Conservation (phyloP, 2,329 filamentous ascomycete species). For the Zalaria obscura region DNA sequence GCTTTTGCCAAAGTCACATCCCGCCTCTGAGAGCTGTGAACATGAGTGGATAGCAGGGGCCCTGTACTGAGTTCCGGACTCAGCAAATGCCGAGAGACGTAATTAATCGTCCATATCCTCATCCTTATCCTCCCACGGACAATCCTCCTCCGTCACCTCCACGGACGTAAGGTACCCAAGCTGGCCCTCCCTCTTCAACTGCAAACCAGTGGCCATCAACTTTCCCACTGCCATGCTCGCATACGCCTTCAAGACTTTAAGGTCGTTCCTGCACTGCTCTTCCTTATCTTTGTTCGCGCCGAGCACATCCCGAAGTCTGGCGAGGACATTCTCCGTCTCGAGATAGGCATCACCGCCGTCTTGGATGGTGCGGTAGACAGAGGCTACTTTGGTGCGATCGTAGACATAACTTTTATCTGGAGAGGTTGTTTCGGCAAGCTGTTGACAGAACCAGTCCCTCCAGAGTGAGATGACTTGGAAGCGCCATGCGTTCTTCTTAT, state of each 20-base stretch:
- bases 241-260: not conserved
- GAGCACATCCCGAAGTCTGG: too few relatives aligned
- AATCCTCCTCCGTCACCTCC: conserved; percentile 43
- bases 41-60: too few relatives aligned
- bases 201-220: not conserved
- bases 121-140: conserved; percentile 37
- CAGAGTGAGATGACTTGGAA: not conserved
- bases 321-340: not conserved
- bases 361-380: not conserved
- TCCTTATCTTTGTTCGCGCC: not conserved
- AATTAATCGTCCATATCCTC: not conserved
- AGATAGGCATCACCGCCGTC: not conserved
- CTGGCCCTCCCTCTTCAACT: conserved; percentile 10
- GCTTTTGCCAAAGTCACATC: too few relatives aligned
- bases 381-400: not conserved
- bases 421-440: not conserved
- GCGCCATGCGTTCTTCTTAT: not conserved
- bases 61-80: too few relatives aligned
- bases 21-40: too few relatives aligned
- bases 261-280: not conserved
- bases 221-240: not conserved
- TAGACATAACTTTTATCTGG: not conserved
- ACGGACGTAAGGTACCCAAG: conserved; percentile 48
- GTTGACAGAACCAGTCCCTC: not conserved
- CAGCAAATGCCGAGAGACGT: not conserved